A percentile compares a stretch with the other conserved stretches of the same genome.
Evolutionary conservation across 257 asterid species (phyloP).

Genomic region (Solanum piurae): DNA sequence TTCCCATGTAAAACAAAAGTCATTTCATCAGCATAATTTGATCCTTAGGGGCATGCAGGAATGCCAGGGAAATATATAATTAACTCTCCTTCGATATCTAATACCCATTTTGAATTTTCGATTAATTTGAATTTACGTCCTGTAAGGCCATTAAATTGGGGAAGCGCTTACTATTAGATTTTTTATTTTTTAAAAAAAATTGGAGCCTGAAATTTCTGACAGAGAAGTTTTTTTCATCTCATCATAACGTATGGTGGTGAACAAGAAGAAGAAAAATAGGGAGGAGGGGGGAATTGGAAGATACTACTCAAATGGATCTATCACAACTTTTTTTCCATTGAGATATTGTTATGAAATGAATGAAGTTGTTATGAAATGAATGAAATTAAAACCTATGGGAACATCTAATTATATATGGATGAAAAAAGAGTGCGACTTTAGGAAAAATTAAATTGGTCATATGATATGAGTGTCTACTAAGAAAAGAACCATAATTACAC

Average conservation of each 20-base stretch:
- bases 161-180: background rate
- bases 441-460: background rate
- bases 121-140: too few relatives aligned
- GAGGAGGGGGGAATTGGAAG: background rate
- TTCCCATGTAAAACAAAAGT: too few relatives aligned
- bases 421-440: background rate
- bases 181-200: background rate
- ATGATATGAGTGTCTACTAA: background rate
- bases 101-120: too few relatives aligned
- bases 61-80: background rate
- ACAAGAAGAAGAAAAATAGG: background rate
- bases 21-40: too few relatives aligned
- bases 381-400: background rate
- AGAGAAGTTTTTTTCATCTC: accelerated
- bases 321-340: background rate
- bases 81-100: too few relatives aligned
- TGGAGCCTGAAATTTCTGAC: background rate
- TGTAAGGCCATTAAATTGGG: background rate
- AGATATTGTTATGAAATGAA: background rate
- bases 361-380: background rate
- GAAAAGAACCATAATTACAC: background rate
- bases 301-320: background rate
- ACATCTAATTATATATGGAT: background rate
- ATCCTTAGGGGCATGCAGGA: too few relatives aligned
- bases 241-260: background rate